Conservation (phyloP, 371 early-diverging fungal species). For the Mucor mucedo region DNA sequence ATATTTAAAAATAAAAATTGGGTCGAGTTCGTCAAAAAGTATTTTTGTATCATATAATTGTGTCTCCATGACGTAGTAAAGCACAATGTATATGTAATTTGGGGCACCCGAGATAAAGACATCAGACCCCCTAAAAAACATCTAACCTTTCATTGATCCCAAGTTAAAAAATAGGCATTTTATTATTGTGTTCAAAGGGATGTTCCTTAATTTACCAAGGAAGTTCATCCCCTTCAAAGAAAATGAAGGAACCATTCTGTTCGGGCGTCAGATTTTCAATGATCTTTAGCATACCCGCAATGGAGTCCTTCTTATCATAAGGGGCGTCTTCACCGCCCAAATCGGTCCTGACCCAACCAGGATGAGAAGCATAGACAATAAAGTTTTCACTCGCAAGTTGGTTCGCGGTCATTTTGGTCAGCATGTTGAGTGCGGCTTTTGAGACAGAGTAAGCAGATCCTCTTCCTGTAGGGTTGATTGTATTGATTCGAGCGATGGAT, state of each 20-base stretch:
- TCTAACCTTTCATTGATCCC: too few relatives aligned
- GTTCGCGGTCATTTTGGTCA: constrained; percentile 17
- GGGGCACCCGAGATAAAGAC: too few relatives aligned
- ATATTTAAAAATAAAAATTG: too few relatives aligned
- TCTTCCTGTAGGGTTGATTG: background rate
- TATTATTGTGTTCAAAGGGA: background rate
- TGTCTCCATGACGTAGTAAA: too few relatives aligned
- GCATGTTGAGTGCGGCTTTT: constrained; percentile 31
- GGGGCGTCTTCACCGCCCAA: constrained; percentile 24
- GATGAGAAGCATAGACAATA: constrained; percentile 25
- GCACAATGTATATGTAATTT: too few relatives aligned
- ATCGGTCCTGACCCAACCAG: constrained; percentile 33
- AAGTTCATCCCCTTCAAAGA: constrained; percentile 18
- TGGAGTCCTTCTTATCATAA: constrained; percentile 9
- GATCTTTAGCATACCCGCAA: constrained; percentile 13
- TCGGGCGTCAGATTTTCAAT: constrained; percentile 12
- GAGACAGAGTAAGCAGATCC: constrained; percentile 23
- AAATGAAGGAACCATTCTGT: constrained; percentile 17
- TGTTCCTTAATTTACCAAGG: constrained; percentile 20
- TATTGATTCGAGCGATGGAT: constrained; percentile 8
- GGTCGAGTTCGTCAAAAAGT: too few relatives aligned
- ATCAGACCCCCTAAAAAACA: too few relatives aligned
- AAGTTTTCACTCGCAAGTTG: constrained; percentile 26
- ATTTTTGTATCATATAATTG: too few relatives aligned
- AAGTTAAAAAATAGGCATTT: too few relatives aligned